phyloP scores from a whole-genome alignment of 2,329 filamentous ascomycete species.

The Colletotrichum lindemuthianum region DNA sequence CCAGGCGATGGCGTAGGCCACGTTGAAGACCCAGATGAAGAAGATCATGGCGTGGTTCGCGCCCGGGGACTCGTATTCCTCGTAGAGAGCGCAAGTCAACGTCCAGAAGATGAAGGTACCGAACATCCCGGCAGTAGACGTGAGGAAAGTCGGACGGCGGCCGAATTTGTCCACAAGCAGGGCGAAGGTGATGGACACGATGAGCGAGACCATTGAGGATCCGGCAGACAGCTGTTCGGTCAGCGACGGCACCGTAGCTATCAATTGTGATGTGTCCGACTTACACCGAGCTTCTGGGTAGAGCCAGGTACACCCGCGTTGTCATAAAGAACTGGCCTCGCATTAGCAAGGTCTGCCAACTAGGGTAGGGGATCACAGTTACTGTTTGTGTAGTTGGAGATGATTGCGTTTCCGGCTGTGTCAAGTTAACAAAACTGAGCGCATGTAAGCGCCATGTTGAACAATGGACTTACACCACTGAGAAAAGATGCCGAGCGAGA shows the following conservation, averaged over 20 bases:
- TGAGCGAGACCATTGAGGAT: slow-evolving; percentile 67
- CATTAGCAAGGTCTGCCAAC: too few relatives aligned
- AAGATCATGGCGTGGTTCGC: slow-evolving; percentile 65
- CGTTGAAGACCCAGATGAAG: slow-evolving; percentile 67
- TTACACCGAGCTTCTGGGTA: slow-evolving; percentile 63
- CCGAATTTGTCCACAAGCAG: slow-evolving; percentile 60
- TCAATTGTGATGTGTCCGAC: not conserved
- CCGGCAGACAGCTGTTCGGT: slow-evolving; percentile 51
- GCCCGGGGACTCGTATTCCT: slow-evolving; percentile 52
- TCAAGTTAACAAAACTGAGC: too few relatives aligned
- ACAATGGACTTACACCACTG: slow-evolving; percentile 59
- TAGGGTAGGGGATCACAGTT: too few relatives aligned
- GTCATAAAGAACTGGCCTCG: slow-evolving; percentile 58
- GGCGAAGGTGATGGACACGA: slow-evolving; percentile 64
- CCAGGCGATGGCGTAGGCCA: slow-evolving; percentile 69
- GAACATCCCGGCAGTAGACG: slow-evolving; percentile 59
- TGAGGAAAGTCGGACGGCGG: slow-evolving; percentile 63
- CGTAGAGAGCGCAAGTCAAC: slow-evolving; percentile 61
- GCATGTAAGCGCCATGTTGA: too few relatives aligned
- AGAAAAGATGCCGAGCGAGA: slow-evolving; percentile 72
- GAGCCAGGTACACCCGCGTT: slow-evolving; percentile 68
- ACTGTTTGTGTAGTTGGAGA: slow-evolving; percentile 72
- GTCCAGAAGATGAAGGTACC: slow-evolving; percentile 60
- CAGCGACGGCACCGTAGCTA: not conserved
- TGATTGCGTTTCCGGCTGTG: slow-evolving; percentile 67